Base-by-base conservation (phyloP, 2,329 filamentous ascomycete species). In the Ophiostoma ips region DNA sequence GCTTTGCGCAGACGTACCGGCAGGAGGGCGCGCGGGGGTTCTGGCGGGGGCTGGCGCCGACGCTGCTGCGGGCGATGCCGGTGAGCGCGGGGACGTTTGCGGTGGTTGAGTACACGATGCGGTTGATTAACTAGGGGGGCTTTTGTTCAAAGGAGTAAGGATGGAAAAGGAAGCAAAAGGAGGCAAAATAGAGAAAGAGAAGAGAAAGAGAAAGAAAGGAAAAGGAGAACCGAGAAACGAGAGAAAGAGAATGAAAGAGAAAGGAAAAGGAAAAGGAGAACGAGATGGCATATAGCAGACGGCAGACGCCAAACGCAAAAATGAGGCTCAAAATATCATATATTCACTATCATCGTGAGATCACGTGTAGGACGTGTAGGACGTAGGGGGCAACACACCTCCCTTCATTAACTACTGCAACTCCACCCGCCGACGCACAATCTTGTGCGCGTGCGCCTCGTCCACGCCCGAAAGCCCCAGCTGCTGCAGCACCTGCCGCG, bases 41-140 rank as follows among this genome's bases (percentile, higher is more conserved):
- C 71, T 96, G 89, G 88, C 94, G 85, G 72, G 92, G 92, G 6
- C 79, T 98, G 58, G 87, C 76, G 1, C 92, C 92, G 41, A 96
- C 92, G 30, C 66, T 96, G 63, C 66, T 95, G 61, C 87, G 92
- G 64, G 92, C 92, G 47, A 94, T 96, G 89, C 92, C 92, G 9
- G 92, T 98, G 45, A 92, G 85, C 65, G 92, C 90, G 2, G 90
- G 90, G n/a, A 98, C 92, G 2, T 98, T 98, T 73, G 87, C 87
- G 30, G 88, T 92, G 58, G 79, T 81, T 11, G 79, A 83, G 68
- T 70, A 78, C 65, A 80, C 77, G 18, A 79, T 79, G 76, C 69
- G 78, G 55, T 75, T 76, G 16, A 74, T 83, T 53, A 75, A 70
- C 55, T 70, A 52, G 46, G 24, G 24, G 46, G 24, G 24, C 24